Base-by-base conservation (phyloP, 2,329 filamentous ascomycete genomes). In the Diaporthe destruens region DNA sequence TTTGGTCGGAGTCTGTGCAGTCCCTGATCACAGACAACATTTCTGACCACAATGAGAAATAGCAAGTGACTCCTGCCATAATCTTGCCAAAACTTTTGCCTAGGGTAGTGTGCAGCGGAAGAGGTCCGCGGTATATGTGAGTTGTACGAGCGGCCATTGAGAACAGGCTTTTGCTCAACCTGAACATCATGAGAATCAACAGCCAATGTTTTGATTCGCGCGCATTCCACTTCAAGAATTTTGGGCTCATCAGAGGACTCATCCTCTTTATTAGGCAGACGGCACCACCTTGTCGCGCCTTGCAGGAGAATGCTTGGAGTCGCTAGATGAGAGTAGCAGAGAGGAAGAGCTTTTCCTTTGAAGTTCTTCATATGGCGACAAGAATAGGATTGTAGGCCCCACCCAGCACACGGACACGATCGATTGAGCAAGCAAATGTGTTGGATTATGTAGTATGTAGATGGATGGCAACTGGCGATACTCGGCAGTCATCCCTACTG, bases 31-130 rank as follows among this genome's bases (percentile, higher is more conserved):
- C 32, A 39, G 61, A 66, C 12, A 66, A 39, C 61, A 53, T 66
- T 32, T 66, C 61, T 23, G 61, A 66, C 61, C 61, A 66, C 18
- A 53, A 11, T 1, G 47, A 66, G 32, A 66, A 39, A 23, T 66
- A 66, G 32, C 29, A 66, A 18, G 12, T 53, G 12, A 39, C 6
- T 7, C 29, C 44, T 39, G 34, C 14, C 32, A 39, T 39, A 20
- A 53, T 20, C n/a, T 51, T 66, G 11, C 47, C 32, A 20, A 66
- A 16, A 0, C 29, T 29, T 25, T 20, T 66, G 6, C n/a, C n/a
- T 4, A 53, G 7, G 3, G 36, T 20, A 8, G 61, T 20, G 3
- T 39, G 29, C 32, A 39, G 32, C 0, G 47, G 47, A 1, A 39
- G 1, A 1, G 23, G 23, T 0, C 44, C 47, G 32, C 32, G 39